Base-by-base conservation (phyloP, 202 grass and related monocot genomes). In the Zoysia matrella region DNA sequence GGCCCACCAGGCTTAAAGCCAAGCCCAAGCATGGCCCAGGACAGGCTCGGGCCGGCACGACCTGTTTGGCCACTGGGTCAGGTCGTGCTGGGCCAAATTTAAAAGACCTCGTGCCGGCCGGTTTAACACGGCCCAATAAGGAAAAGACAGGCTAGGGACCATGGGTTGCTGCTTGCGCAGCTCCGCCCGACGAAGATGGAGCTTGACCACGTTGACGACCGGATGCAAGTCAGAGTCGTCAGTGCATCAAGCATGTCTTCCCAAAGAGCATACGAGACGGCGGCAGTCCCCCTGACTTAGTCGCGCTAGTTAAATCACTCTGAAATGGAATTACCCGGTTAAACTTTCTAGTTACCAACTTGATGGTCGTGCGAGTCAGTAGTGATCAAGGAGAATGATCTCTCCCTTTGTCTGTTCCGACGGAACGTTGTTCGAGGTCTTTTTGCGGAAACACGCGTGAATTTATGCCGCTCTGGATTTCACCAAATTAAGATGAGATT, bases 161-260 rank as follows among this genome's bases (percentile, higher is more conserved):
- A 36, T 36, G 30, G 30, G 30, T 36, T 36, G 30, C 30, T 36
- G 30, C 30, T 36, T 36, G 30, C 30, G 30, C 30, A 36, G 30
- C 30, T 36, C 30, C 30, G 30, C 30, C 30, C 30, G 30, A 36
- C 30, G 30, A 36, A 36, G 30, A 36, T 36, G 30, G 39, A 64
- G 76, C 7, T 84, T 65, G 76, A 71, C 86, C 48, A 39, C 63
- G 76, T 80, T 44, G 87, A 75, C 72, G 65, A 62, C 30, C 30
- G 30, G 30, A 36, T 36, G 56, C 57, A 7, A 48, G 84, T 86
- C 81, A 88, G 80, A 80, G 86, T 89, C 88, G 54, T 72, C 65
- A 76, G 62, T 2, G 52, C 69, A 69, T 69, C 68, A 52, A 30
- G 22, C 60, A 77, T 54, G 54, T 82, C 65, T 62, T 75, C 47